These are phyloP conservation scores for Trichoderma sp. DNA, from an alignment of 2,329 filamentous ascomycete genomes.

Conservation along the genomic window DNA sequence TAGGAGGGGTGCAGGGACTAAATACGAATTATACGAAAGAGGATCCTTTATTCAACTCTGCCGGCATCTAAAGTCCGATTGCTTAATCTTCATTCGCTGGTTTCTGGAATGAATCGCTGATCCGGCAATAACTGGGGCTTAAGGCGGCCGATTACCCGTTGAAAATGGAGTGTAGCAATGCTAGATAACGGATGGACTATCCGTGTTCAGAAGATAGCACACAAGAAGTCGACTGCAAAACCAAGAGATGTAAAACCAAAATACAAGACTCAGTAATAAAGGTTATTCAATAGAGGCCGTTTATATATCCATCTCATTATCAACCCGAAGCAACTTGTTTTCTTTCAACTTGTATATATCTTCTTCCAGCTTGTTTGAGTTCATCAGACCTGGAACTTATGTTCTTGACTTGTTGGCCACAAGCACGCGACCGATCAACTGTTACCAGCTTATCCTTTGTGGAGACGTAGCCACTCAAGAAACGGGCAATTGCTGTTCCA, in stretches of 20 bases:
- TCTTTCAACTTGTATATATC: no score
- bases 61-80: background rate
- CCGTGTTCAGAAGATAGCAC: background rate
- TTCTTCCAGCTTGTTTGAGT: background rate
- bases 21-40: background rate
- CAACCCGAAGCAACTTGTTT: background rate
- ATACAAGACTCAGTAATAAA: background rate
- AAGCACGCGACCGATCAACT: background rate
- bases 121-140: background rate
- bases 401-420: background rate
- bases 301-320: background rate
- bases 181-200: background rate
- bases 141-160: background rate
- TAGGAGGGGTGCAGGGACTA: background rate
- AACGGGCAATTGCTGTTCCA: background rate
- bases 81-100: background rate
- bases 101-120: background rate
- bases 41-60: background rate
- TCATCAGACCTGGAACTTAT: background rate
- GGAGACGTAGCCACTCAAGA: background rate
- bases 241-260: background rate
- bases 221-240: background rate
- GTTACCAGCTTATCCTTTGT: background rate
- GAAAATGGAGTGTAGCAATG: background rate
- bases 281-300: rapidly evolving